These are phyloP conservation scores for Aspergillus asperescens DNA, from an alignment of 495 filamentous ascomycete species.

Conservation along the genomic window DNA sequence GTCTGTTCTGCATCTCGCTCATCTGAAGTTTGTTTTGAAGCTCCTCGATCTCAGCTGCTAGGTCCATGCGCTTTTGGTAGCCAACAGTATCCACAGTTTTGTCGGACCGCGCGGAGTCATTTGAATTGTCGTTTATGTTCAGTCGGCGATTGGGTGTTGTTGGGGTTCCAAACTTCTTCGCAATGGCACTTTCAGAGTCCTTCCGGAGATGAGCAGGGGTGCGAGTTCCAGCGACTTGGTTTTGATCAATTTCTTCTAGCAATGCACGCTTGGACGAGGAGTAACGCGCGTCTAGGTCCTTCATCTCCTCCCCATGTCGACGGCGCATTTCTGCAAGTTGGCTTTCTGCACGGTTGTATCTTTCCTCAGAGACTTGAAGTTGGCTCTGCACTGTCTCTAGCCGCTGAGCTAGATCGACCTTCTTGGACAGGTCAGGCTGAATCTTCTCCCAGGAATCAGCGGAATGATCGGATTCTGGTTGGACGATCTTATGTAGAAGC, in stretches of 20 bases:
- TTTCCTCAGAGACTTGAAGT: slow-evolving; percentile 79
- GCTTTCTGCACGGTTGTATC: slow-evolving; percentile 73
- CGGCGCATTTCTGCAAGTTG: slow-evolving; percentile 75
- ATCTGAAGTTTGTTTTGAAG: slow-evolving; percentile 93
- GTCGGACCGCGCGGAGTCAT: slow-evolving; percentile 83
- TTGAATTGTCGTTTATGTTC: slow-evolving; percentile 54
- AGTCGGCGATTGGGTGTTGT: slow-evolving; percentile 71
- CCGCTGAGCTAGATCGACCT: slow-evolving; percentile 79
- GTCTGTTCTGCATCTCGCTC: slow-evolving; percentile 92
- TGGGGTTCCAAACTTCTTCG: slow-evolving; percentile 64
- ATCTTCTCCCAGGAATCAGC: slow-evolving; percentile 58
- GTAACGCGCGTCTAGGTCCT: slow-evolving; percentile 65
- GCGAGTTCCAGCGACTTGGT: slow-evolving; percentile 68
- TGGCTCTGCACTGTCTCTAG: slow-evolving; percentile 86
- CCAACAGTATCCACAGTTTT: slow-evolving; percentile 82
- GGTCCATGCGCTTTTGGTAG: slow-evolving; percentile 85
- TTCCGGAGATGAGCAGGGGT: slow-evolving; percentile 73
- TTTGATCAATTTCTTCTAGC: slow-evolving; percentile 83
- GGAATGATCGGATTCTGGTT: slow-evolving; percentile 63
- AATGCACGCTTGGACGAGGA: slow-evolving; percentile 66
- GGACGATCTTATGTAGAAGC: slow-evolving; percentile 76
- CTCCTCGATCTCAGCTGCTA: slow-evolving; percentile 85
- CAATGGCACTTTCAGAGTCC: slow-evolving; percentile 57
- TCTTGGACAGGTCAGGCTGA: slow-evolving; percentile 52
- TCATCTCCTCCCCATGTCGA: slow-evolving; percentile 65